phyloP scores from a whole-genome alignment of 352 stramenopile genomes.

The Globisporangium mamillatum region DNA sequence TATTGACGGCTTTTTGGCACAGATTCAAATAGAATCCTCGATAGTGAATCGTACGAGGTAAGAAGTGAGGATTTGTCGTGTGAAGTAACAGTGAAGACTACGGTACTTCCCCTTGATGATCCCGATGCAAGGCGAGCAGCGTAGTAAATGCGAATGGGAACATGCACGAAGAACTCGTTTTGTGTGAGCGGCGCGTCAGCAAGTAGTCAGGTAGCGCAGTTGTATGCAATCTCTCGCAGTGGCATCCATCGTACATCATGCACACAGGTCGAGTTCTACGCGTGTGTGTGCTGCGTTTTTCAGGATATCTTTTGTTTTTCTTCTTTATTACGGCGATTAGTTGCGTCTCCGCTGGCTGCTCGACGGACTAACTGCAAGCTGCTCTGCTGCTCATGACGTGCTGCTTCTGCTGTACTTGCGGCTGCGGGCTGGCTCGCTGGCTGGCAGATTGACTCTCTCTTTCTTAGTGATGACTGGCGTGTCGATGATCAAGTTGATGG shows the following conservation, averaged over 20 bases:
- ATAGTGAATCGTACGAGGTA: too few relatives aligned
- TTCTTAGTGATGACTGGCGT: neutral
- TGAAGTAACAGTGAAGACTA: too few relatives aligned
- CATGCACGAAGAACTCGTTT: neutral
- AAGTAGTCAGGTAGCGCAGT: neutral
- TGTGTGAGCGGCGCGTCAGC: neutral
- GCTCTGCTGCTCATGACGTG: neutral
- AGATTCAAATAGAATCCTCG: too few relatives aligned
- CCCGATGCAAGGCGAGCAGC: too few relatives aligned
- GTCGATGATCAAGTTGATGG: neutral
- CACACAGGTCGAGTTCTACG: too few relatives aligned
- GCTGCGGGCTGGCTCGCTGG: neutral
- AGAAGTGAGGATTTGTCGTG: too few relatives aligned
- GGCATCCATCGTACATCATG: neutral
- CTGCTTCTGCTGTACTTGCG: neutral
- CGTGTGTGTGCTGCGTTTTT: neutral
- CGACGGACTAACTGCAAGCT: neutral
- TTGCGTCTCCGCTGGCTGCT: neutral
- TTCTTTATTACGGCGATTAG: conserved; percentile 7
- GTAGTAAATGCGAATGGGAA: neutral
- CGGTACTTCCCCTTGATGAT: too few relatives aligned
- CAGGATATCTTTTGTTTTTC: conserved; percentile 1
- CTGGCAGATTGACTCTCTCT: neutral
- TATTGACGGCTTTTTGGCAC: too few relatives aligned
- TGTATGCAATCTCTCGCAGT: neutral